Evolutionary conservation across 2,329 filamentous ascomycete species (phyloP).

Genomic region (Neopestalotiopsis clavispora): DNA sequence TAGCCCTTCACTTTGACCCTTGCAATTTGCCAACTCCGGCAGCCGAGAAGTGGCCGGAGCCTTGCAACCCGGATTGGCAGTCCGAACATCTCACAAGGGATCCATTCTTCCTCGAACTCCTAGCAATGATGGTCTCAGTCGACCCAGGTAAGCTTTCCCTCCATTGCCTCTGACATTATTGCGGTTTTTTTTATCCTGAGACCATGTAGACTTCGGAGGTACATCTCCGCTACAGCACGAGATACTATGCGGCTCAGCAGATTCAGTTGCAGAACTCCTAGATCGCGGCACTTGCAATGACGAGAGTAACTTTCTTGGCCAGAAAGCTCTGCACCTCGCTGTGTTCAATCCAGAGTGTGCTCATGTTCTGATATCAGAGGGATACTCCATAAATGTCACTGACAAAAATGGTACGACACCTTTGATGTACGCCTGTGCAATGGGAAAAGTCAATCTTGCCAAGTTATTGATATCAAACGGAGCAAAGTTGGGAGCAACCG

Average conservation of each 20-base stretch:
- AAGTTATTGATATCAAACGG: neutral
- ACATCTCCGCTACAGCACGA: constrained; percentile 1
- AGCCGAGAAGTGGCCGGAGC: neutral
- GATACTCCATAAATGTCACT: neutral
- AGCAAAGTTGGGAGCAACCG: neutral
- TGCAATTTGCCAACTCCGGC: neutral
- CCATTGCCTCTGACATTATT: no score
- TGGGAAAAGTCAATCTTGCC: neutral
- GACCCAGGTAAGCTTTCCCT: constrained; percentile 4
- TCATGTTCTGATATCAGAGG: neutral
- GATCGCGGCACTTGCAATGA: neutral
- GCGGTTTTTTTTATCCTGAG: neutral
- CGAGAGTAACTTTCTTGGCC: constrained; percentile 7
- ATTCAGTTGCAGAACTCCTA: neutral
- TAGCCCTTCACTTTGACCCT: constrained; percentile 3
- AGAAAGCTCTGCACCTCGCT: constrained; percentile 13
- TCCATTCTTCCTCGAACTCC: neutral
- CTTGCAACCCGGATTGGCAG: neutral
- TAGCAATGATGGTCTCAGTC: neutral
- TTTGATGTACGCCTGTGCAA: neutral
- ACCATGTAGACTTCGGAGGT: constrained; percentile 9
- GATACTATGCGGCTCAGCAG: neutral
- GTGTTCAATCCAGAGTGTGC: neutral
- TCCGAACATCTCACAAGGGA: neutral
- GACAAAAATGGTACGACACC: neutral